Percentiles rank a stretch among this genome's conserved stretches.
Evolutionary conservation across 177 flowering plant species (phyloP).

Genomic region (Vitis hybrid): DNA sequence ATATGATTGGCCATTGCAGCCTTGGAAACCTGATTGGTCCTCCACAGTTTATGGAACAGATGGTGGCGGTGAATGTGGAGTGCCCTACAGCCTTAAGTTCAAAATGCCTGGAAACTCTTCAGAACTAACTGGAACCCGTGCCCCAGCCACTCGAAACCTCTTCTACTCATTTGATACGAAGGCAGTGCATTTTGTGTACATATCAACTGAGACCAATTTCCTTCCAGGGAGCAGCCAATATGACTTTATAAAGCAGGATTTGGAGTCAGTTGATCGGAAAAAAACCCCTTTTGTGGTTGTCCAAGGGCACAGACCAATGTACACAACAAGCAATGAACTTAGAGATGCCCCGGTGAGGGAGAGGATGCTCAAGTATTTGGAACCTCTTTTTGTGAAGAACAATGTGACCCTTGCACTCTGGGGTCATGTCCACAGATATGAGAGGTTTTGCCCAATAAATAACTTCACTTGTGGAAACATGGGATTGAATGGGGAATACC

Average conservation of each 20-base stretch:
- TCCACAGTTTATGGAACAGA: constrained; percentile 50
- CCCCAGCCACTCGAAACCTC: constrained; percentile 79
- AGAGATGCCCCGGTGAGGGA: constrained; percentile 63
- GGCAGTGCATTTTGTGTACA: constrained; percentile 77
- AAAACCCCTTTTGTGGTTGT: constrained; percentile 86
- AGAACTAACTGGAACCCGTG: constrained; percentile 64
- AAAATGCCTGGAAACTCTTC: constrained; percentile 95
- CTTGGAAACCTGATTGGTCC: constrained; percentile 95
- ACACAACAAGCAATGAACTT: constrained; percentile 72
- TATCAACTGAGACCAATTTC: constrained; percentile 93
- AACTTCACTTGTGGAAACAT: constrained; percentile 75
- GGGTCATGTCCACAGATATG: constrained; percentile 97
- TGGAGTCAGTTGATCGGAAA: constrained; percentile 66
- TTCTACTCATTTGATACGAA: constrained; percentile 79
- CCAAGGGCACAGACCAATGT: constrained; percentile 99
- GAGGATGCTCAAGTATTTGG: constrained; percentile 66
- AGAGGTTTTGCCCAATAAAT: constrained; percentile 85
- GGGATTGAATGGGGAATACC: constrained; percentile 22
- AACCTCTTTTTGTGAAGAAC: constrained; percentile 77
- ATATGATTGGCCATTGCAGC: constrained; percentile 92
- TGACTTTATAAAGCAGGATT: constrained; percentile 63
- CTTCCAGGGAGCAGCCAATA: constrained; percentile 76
- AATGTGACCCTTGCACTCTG: constrained; percentile 84
- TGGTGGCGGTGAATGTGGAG: constrained; percentile 98
- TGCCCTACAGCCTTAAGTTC: constrained; percentile 86